These are phyloP conservation scores for Gleditsia sinensis DNA, from an alignment of 306 rosid genomes.

Conservation along the genomic window DNA sequence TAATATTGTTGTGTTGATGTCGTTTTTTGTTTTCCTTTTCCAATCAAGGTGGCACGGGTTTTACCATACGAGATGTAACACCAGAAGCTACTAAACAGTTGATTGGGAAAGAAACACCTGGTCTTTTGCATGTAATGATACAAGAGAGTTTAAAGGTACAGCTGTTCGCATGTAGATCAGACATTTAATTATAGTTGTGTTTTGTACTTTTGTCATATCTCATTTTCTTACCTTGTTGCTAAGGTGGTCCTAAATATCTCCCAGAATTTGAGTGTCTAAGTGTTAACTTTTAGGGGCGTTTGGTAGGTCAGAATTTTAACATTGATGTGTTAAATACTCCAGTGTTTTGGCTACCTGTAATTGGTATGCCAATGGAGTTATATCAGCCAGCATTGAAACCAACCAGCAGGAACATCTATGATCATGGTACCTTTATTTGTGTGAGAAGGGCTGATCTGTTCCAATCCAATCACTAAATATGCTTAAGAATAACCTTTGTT, in stretches of 20 bases:
- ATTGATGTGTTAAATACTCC: neutral
- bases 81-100: conserved; percentile 93
- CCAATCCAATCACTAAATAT: neutral
- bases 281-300: neutral
- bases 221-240: too few species aligned
- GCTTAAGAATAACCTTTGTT: neutral
- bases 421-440: neutral
- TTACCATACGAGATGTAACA: conserved; percentile 75
- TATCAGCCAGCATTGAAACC: neutral
- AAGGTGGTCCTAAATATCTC: neutral
- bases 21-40: conserved; percentile 24
- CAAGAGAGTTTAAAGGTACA: conserved; percentile 89
- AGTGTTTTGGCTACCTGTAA: neutral
- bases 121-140: conserved; percentile 84
- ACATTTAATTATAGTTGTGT: too few species aligned
- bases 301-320: neutral
- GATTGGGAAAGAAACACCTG: conserved; percentile 92
- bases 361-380: neutral
- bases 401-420: neutral
- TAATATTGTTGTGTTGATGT: conserved; percentile 23
- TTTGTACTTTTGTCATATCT: too few species aligned
- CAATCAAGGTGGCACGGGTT: conserved; percentile 90
- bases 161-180: conserved; percentile 14
- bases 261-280: neutral
- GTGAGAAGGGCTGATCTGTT: neutral